Conservation (phyloP, 1,139 yeast species). For the Ashbya aceris region DNA sequence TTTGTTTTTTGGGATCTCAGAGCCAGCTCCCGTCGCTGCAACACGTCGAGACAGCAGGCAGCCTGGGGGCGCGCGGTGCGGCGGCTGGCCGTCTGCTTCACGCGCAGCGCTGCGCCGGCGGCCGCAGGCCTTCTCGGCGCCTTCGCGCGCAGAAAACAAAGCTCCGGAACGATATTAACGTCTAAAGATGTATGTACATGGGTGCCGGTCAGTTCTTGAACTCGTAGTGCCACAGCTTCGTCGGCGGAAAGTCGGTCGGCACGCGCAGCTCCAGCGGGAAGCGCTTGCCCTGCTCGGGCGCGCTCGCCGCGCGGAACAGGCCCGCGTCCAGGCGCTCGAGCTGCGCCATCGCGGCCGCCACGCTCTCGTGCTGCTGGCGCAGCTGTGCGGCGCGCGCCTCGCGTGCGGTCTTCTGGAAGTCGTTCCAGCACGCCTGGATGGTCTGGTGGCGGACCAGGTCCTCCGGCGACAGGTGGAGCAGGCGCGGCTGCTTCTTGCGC, state of each 20-base stretch:
- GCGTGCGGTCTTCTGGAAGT: slow-evolving; percentile 44
- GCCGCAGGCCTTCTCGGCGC: too few relatives aligned
- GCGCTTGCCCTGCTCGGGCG: slow-evolving; percentile 32
- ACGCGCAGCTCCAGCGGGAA: slow-evolving; percentile 75
- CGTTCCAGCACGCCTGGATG: slow-evolving; percentile 76
- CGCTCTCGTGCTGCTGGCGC: slow-evolving; percentile 54
- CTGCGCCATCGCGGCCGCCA: slow-evolving; percentile 65
- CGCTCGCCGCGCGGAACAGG: slow-evolving; percentile 32
- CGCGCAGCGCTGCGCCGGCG: too few relatives aligned
- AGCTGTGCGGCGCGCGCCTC: slow-evolving; percentile 40
- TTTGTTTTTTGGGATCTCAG: too few relatives aligned
- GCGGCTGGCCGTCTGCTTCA: too few relatives aligned
- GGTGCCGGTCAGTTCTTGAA: slow-evolving; percentile 21
- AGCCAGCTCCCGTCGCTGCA: too few relatives aligned
- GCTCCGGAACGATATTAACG: too few relatives aligned
- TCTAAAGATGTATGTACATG: too few relatives aligned
- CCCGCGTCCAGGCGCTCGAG: slow-evolving; percentile 37
- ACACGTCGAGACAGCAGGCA: too few relatives aligned
- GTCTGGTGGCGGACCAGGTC: slow-evolving; percentile 81
- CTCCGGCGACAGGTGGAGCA: slow-evolving; percentile 66
- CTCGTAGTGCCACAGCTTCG: slow-evolving; percentile 68
- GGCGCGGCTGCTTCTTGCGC: slow-evolving; percentile 76
- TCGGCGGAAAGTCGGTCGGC: slow-evolving; percentile 90
- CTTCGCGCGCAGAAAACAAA: too few relatives aligned
- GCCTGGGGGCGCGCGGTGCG: too few relatives aligned